Conservation (phyloP, 495 filamentous ascomycete species). For the Staphylotrichum tortipilum region DNA sequence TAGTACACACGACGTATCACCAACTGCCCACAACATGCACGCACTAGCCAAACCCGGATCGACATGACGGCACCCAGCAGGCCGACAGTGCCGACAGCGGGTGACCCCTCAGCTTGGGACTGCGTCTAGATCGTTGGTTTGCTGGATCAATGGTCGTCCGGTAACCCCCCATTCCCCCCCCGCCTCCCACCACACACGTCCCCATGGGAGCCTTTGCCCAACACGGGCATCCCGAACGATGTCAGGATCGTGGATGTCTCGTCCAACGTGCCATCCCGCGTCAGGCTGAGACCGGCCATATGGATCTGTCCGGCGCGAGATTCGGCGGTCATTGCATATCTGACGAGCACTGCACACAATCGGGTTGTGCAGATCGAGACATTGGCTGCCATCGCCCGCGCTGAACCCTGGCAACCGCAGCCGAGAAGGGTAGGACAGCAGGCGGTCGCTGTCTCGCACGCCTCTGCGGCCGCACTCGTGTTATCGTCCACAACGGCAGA, state of each 20-base stretch:
- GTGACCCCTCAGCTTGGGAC: too few relatives aligned
- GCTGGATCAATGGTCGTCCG: too few relatives aligned
- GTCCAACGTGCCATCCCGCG: not conserved
- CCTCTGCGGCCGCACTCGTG: not conserved
- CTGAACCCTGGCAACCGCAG: constrained; percentile 15
- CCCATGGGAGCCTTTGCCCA: not conserved
- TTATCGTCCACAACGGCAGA: not conserved
- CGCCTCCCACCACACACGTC: too few relatives aligned
- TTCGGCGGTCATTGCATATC: not conserved
- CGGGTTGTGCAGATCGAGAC: constrained; percentile 22
- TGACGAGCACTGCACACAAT: constrained; percentile 8
- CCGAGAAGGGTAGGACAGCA: constrained; percentile 2
- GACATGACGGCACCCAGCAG: too few relatives aligned
- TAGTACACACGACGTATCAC: too few relatives aligned
- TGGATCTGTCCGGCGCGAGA: constrained; percentile 17
- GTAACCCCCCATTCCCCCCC: too few relatives aligned
- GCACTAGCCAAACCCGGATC: too few relatives aligned
- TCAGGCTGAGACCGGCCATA: not conserved
- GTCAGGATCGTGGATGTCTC: not conserved
- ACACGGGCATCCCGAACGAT: not conserved
- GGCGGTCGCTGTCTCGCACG: constrained; percentile 10
- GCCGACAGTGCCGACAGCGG: too few relatives aligned
- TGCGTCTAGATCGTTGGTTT: too few relatives aligned
- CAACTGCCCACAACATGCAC: too few relatives aligned
- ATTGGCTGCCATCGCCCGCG: constrained; percentile 22